Evolutionary conservation across 495 filamentous ascomycete species (phyloP), one percentile per base, ranked within the genome.

Genomic region (Cercophora sp.): DNA sequence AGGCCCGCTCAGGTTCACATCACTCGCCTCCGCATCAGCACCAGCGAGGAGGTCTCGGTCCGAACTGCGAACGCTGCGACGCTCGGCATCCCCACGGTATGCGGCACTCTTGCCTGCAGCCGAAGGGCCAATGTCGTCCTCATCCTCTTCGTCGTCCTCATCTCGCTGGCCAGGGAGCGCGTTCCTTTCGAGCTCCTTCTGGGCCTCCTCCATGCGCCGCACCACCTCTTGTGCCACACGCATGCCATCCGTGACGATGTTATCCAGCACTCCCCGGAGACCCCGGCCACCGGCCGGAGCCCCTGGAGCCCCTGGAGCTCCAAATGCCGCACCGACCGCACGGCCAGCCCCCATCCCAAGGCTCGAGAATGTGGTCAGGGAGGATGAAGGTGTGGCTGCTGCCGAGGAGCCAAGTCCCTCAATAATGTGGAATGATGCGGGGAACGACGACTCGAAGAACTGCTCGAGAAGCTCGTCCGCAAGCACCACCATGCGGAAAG

Each of bases 401-500:
- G 59, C 25, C 3, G 60, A 68, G 36, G 36, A 34, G 32, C 19
- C 36, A 8, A 79, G 66, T 24, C 77, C 75, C 48, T 80, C 73
- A 23, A 71, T 61, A 47, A 80, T 69, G 51, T 79, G 78, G 63
- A 82, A 73, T 3, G 87, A 88, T 20, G 85, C 76, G 0, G 85
- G 85, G 55, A 87, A 83, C 11, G 82, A 79, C 24, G 82, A 85
- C 68, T 98, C 93, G 66, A 98, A 98, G 70, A 98, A 98, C 58
- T 89, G 85, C 61, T 98, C 92, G 10, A 98, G 82, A 2, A 92
- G 78, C 61, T 98, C 93, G 66, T 98, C 93, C 51, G 93, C 93
- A 18, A 98, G 81, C 37, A 98, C 85, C 20, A 98, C 89, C 93
- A 98, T 98, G 58, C 93, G 86, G 79, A 98, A 98, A 18, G 93